Percentiles rank a stretch among this genome's conserved stretches.
phyloP scores from a whole-genome alignment of 140 eudicot species.

The Oenanthe javanica region DNA sequence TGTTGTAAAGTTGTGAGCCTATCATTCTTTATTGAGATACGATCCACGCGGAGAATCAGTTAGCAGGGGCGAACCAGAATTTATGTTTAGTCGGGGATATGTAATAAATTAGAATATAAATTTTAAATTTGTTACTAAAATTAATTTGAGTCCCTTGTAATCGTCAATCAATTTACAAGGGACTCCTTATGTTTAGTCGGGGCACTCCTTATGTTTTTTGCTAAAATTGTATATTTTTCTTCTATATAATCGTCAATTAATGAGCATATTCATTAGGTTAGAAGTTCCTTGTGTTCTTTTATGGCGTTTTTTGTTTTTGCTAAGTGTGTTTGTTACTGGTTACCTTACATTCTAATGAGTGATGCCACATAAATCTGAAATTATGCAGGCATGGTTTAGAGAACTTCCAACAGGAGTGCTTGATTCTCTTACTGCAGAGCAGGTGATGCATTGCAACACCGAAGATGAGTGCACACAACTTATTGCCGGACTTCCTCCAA shows the following conservation, averaged over 20 bases:
- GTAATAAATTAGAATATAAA: no score
- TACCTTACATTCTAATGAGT: not conserved
- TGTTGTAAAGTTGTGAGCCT: not conserved
- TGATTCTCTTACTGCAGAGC: slow-evolving; percentile 75
- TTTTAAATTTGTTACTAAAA: no score
- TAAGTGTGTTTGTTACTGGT: not conserved
- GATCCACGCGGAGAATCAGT: not conserved
- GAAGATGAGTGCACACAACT: slow-evolving; percentile 69
- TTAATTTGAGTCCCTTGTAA: no score
- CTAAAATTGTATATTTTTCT: no score
- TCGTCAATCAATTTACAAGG: no score
- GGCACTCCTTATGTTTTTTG: no score
- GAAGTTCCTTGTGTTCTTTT: not conserved
- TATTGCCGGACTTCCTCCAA: slow-evolving; percentile 64
- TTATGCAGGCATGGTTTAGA: slow-evolving; percentile 90
- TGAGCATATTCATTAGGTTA: not conserved
- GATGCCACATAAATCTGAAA: not conserved
- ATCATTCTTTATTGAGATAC: not conserved
- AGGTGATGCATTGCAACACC: slow-evolving; percentile 89
- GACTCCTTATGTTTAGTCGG: no score
- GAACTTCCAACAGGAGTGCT: slow-evolving; percentile 95
- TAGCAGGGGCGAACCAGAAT: not conserved
- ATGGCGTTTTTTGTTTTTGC: no score
- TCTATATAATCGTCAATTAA: not conserved
- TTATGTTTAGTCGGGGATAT: no score